Conservation (phyloP, 2,329 filamentous ascomycete species). For the Lachnellula willkommii region DNA sequence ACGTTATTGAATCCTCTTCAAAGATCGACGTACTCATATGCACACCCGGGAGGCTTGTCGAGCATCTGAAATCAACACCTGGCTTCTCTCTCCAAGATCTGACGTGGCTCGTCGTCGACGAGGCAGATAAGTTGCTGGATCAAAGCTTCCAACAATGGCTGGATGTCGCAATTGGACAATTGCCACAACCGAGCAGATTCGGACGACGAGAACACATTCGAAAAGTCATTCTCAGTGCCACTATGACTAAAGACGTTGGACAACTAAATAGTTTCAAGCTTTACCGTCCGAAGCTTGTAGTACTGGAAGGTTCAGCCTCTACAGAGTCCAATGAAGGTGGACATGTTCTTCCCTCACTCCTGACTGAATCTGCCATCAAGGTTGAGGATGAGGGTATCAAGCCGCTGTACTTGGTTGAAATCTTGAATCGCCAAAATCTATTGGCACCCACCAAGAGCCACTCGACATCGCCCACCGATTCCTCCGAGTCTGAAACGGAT, state of each 20-base stretch:
- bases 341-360: conserved; percentile 56
- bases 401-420: conserved; percentile 76
- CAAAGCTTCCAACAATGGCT: conserved; percentile 94
- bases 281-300: conserved; percentile 66
- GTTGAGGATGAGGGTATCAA: conserved; percentile 66
- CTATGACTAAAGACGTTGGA: conserved; percentile 81
- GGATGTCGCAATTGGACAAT: conserved; percentile 60
- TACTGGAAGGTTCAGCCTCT: conserved; percentile 53
- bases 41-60: conserved; percentile 85
- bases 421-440: conserved; percentile 58
- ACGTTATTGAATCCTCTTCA: conserved; percentile 61
- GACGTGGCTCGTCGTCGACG: conserved; percentile 86
- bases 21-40: conserved; percentile 85
- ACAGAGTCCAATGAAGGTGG: conserved; percentile 29
- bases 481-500: conserved; percentile 20
- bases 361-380: conserved; percentile 63
- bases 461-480: conserved; percentile 22
- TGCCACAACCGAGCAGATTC: conserved; percentile 20
- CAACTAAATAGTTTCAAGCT: conserved; percentile 71
- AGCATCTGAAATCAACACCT: conserved; percentile 78
- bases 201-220: conserved; percentile 43
- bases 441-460: conserved; percentile 18
- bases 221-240: conserved; percentile 86
- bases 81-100: conserved; percentile 76
- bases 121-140: conserved; percentile 85